These are phyloP conservation scores for Heliocybe sulcata DNA, from an alignment of 1,284 basidiomycete species.

Conservation along the genomic window DNA sequence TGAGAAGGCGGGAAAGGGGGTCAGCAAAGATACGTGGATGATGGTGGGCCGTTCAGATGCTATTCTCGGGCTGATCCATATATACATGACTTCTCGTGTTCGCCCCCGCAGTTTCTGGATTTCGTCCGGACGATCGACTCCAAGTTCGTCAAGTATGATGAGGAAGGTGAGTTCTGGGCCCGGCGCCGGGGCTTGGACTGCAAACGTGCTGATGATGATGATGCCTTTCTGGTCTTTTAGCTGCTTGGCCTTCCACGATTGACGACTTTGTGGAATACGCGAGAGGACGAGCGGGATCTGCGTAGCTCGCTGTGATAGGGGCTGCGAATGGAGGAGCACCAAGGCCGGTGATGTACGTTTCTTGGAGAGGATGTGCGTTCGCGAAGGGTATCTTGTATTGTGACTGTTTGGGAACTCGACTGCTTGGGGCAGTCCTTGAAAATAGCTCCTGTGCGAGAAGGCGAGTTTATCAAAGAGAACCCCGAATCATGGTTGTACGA, in stretches of 20 bases:
- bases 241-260: slow-evolving; percentile 84
- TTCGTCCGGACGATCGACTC: slow-evolving; percentile 80
- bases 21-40: slow-evolving; percentile 93
- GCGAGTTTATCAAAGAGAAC: no score
- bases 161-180: slow-evolving; percentile 55
- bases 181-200: not conserved
- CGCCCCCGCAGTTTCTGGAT: slow-evolving; percentile 56
- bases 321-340: not conserved
- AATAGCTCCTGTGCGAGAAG: not conserved
- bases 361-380: not conserved
- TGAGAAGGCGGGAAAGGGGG: slow-evolving; percentile 68
- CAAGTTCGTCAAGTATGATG: slow-evolving; percentile 77
- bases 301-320: not conserved
- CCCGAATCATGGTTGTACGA: no score
- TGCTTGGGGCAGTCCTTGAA: not conserved
- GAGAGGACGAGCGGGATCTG: slow-evolving; percentile 11
- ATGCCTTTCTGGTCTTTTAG: slow-evolving; percentile 29
- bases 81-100: not conserved
- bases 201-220: not conserved
- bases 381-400: not conserved
- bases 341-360: not conserved
- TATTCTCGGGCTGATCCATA: slow-evolving; percentile 2
- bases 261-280: slow-evolving; percentile 83
- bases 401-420: not conserved
- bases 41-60: slow-evolving; percentile 47